Evolutionary conservation across 108 stramenopile genomes (phyloP).

Genomic region (Cyclotella cryptica): DNA sequence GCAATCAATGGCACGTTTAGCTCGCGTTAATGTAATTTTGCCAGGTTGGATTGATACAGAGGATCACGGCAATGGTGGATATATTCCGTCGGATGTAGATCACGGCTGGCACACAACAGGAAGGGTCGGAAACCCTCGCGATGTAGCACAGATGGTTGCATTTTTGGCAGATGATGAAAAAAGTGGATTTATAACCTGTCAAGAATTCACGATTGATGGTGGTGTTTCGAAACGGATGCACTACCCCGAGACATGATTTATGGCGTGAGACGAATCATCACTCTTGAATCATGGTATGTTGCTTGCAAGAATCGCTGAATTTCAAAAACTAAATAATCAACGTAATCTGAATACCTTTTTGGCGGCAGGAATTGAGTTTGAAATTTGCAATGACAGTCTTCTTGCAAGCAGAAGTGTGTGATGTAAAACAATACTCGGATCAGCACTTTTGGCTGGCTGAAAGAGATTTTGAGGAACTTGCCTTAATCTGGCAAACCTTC

Average conservation of each 20-base stretch:
- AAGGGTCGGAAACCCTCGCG: conserved; percentile 20
- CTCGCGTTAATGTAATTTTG: conserved; percentile 34
- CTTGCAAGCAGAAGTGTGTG: too few relatives aligned
- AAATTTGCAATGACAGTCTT: too few relatives aligned
- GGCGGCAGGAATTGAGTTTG: too few relatives aligned
- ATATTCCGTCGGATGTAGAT: conserved; percentile 21
- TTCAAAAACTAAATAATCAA: too few relatives aligned
- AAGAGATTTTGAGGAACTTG: too few relatives aligned
- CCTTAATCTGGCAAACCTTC: too few relatives aligned
- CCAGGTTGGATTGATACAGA: conserved; percentile 40
- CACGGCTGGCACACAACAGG: conserved; percentile 26
- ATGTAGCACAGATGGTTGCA: conserved; percentile 27
- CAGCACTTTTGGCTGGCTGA: too few relatives aligned
- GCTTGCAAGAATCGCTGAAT: too few relatives aligned
- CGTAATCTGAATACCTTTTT: too few relatives aligned
- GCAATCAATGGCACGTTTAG: conserved; percentile 19
- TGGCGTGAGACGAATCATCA: too few relatives aligned
- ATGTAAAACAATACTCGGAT: too few relatives aligned
- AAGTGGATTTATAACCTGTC: conserved; percentile 37
- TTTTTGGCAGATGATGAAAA: conserved; percentile 33
- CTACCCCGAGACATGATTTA: conserved; percentile 25
- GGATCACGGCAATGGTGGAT: neutral
- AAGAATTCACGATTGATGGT: conserved; percentile 31
- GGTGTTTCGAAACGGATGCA: conserved; percentile 31
- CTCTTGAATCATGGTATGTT: too few relatives aligned